phyloP scores from a whole-genome alignment of 345 rosid species.

The Hirschfeldia incana region DNA sequence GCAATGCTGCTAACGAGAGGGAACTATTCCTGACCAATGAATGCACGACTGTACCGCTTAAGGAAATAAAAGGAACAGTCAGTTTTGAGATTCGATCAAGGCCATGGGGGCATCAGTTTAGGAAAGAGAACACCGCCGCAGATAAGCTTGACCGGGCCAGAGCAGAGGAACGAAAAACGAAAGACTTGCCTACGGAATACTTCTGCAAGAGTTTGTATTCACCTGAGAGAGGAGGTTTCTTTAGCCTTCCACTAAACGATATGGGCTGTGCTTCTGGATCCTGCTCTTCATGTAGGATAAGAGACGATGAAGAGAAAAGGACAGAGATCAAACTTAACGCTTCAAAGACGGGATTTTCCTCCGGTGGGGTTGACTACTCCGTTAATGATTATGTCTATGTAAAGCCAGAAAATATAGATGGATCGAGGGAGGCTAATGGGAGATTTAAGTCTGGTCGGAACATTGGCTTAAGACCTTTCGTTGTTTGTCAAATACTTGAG shows the following conservation, averaged over 20 bases:
- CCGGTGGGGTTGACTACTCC: slow-evolving; percentile 46
- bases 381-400: slow-evolving; percentile 58
- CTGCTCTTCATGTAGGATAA: slow-evolving; percentile 54
- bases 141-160: slow-evolving; percentile 54
- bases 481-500: slow-evolving; percentile 64
- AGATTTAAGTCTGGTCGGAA: slow-evolving; percentile 61
- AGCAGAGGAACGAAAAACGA: slow-evolving; percentile 58
- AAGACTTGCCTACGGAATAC: slow-evolving; percentile 56
- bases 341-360: slow-evolving; percentile 42
- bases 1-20: slow-evolving; percentile 62
- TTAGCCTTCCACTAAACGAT: slow-evolving; percentile 47
- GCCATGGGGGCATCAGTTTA: slow-evolving; percentile 68
- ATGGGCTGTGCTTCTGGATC: slow-evolving; percentile 57
- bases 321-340: slow-evolving; percentile 40
- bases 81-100: slow-evolving; percentile 47
- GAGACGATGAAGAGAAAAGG: slow-evolving; percentile 41
- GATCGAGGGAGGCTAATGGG: slow-evolving; percentile 31
- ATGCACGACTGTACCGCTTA: slow-evolving; percentile 50
- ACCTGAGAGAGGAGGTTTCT: slow-evolving; percentile 74
- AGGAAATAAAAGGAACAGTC: slow-evolving; percentile 48
- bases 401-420: slow-evolving; percentile 43
- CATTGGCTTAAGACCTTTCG: slow-evolving; percentile 61
- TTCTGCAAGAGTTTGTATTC: slow-evolving; percentile 66
- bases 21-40: slow-evolving; percentile 62
- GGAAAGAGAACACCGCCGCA: slow-evolving; percentile 45